Conservation (phyloP, 73 alveolate species). For the Paramecium pentaurelia region DNA sequence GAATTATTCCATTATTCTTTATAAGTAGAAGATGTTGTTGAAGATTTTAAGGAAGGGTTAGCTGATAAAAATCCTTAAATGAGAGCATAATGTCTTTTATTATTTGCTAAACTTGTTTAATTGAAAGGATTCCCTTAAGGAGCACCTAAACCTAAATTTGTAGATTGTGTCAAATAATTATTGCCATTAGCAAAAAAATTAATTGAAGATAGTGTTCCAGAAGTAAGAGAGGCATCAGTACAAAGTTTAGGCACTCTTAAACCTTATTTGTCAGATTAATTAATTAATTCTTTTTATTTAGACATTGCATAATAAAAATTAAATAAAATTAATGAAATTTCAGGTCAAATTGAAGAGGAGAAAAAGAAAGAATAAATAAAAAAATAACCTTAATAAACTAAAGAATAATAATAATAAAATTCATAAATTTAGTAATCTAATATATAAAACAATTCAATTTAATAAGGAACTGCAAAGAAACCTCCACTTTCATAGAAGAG, state of each 20-base stretch:
- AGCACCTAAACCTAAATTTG: neutral
- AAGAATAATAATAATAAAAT: neutral
- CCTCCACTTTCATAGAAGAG: neutral
- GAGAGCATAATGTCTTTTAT: neutral
- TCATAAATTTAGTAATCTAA: neutral
- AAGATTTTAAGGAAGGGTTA: conserved; percentile 55
- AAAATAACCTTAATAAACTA: neutral
- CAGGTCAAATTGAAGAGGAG: neutral
- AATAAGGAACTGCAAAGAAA: neutral
- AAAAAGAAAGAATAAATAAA: conserved; percentile 28
- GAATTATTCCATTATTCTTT: conserved; percentile 44
- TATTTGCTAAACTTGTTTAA: conserved; percentile 19
- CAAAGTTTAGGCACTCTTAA: conserved; percentile 47
- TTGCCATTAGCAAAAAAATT: conserved; percentile 44
- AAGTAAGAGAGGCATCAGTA: conserved; percentile 52
- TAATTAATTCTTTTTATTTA: neutral
- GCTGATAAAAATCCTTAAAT: conserved; percentile 55
- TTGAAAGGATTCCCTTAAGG: conserved; percentile 6
- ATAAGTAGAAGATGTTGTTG: conserved; percentile 47
- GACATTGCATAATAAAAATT: neutral
- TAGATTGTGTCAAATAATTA: neutral
- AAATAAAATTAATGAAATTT: conserved; percentile 12
- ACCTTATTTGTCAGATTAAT: conserved; percentile 23
- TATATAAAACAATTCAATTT: neutral
- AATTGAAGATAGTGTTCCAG: conserved; percentile 60